Evolutionary conservation across 352 stramenopile species (phyloP).

Genomic region (Phytopythium kandeliae): DNA sequence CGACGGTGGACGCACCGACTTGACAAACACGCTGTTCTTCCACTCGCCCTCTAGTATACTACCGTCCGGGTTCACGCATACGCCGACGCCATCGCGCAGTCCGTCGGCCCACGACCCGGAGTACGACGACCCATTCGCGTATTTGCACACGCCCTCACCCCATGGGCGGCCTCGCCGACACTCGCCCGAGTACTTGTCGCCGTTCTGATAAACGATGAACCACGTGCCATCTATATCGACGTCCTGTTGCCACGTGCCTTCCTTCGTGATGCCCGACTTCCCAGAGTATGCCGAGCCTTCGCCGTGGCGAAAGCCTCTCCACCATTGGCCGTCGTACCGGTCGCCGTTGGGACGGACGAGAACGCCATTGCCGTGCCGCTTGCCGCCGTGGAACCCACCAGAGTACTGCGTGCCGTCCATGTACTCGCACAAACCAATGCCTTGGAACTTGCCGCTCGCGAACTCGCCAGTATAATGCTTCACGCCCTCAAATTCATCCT

Average conservation of each 20-base stretch:
- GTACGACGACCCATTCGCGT: constrained; percentile 88
- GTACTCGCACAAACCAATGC: constrained; percentile 80
- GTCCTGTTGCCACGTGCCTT: constrained; percentile 65
- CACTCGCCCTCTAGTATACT: constrained; percentile 67
- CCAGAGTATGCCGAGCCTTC: constrained; percentile 51
- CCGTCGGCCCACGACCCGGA: constrained; percentile 79
- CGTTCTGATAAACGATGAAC: constrained; percentile 64
- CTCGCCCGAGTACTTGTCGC: constrained; percentile 71
- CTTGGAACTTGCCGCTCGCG: constrained; percentile 49
- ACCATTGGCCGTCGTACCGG: constrained; percentile 71
- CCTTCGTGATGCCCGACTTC: constrained; percentile 51
- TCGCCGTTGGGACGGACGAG: constrained; percentile 36
- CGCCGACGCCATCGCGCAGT: constrained; percentile 68
- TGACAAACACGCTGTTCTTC: constrained; percentile 65
- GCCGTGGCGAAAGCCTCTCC: constrained; percentile 61
- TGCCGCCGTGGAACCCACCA: constrained; percentile 65
- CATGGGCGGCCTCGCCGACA: constrained; percentile 54
- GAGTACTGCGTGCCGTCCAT: constrained; percentile 87
- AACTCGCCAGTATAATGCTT: constrained; percentile 73
- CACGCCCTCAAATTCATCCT: constrained; percentile 34
- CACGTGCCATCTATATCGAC: constrained; percentile 53
- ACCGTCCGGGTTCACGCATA: constrained; percentile 54
- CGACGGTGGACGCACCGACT: constrained; percentile 28
- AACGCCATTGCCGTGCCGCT: constrained; percentile 68
- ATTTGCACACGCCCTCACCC: constrained; percentile 86